These are phyloP conservation scores for Ganoderma lucidum DNA, from an alignment of 1,284 basidiomycete genomes.

Conservation along the genomic window DNA sequence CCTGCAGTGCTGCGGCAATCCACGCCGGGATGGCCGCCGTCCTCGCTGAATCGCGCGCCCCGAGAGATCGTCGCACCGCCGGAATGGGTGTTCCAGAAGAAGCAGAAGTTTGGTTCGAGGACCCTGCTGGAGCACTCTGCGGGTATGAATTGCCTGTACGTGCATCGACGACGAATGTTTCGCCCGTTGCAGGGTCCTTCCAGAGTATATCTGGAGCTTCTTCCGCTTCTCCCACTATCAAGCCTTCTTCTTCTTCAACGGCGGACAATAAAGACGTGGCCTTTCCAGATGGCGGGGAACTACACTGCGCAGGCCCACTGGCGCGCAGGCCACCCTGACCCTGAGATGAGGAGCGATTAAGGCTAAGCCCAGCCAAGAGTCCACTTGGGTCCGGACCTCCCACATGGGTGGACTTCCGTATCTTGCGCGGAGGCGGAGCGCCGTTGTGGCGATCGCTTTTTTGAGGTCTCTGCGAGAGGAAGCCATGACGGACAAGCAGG, in stretches of 20 bases:
- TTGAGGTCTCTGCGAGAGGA: conserved; percentile 42
- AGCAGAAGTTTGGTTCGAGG: conserved; percentile 17
- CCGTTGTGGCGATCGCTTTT: neutral
- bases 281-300: neutral
- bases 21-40: conserved; percentile 51
- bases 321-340: neutral
- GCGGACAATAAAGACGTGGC: neutral
- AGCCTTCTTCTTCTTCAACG: conserved; percentile 4
- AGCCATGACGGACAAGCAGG: conserved; percentile 75
- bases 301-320: neutral
- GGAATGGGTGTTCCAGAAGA: conserved; percentile 12
- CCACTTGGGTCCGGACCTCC: neutral
- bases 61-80: conserved; percentile 19
- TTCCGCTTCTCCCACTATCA: conserved; percentile 14
- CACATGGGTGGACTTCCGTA: conserved; percentile 25
- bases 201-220: conserved; percentile 51
- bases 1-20: conserved; percentile 62
- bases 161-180: conserved; percentile 73
- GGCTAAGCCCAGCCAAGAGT: neutral
- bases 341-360: neutral
- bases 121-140: conserved; percentile 39
- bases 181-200: conserved; percentile 71
- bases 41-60: neutral
- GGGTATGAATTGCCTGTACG: conserved; percentile 66
- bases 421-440: conserved; percentile 33